Evolutionary conservation across 139 green algal genomes (phyloP).

Genomic region (Closterium sp.): DNA sequence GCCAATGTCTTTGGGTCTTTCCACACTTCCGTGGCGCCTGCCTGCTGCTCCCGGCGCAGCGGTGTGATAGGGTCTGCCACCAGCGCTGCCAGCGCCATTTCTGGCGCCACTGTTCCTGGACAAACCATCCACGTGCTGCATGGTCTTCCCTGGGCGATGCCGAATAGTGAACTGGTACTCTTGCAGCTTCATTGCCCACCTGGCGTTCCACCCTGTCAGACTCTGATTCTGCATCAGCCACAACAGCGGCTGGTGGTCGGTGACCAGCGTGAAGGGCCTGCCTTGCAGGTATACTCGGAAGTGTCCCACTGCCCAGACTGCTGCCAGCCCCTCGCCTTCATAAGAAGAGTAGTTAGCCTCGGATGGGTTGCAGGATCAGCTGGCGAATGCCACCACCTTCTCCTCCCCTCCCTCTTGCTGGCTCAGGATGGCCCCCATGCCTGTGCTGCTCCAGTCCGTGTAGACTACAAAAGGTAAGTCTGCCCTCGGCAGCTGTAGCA

Average conservation of each 20-base stretch:
- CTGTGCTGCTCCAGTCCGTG: background rate
- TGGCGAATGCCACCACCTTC: background rate
- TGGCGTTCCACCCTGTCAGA: background rate
- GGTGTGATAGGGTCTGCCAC: too few relatives aligned
- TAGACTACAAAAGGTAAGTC: background rate
- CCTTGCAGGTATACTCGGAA: background rate
- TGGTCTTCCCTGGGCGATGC: background rate
- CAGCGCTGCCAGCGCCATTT: too few relatives aligned
- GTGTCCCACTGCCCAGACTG: background rate
- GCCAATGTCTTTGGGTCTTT: background rate
- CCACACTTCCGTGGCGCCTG: too few relatives aligned
- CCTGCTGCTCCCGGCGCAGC: too few relatives aligned
- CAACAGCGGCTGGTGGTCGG: background rate
- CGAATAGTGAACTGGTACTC: background rate
- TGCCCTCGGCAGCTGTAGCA: background rate
- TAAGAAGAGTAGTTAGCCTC: too few relatives aligned
- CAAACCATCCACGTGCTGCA: constrained; percentile 2
- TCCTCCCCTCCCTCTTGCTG: too few relatives aligned
- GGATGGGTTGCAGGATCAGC: too few relatives aligned
- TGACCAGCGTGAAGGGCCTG: background rate
- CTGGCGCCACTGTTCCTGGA: background rate
- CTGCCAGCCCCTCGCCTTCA: too few relatives aligned
- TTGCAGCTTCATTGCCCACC: background rate
- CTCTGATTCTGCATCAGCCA: background rate
- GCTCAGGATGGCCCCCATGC: background rate